These are phyloP conservation scores for Hypericum androsaemum DNA, from an alignment of 345 rosid genomes.

Conservation along the genomic window DNA sequence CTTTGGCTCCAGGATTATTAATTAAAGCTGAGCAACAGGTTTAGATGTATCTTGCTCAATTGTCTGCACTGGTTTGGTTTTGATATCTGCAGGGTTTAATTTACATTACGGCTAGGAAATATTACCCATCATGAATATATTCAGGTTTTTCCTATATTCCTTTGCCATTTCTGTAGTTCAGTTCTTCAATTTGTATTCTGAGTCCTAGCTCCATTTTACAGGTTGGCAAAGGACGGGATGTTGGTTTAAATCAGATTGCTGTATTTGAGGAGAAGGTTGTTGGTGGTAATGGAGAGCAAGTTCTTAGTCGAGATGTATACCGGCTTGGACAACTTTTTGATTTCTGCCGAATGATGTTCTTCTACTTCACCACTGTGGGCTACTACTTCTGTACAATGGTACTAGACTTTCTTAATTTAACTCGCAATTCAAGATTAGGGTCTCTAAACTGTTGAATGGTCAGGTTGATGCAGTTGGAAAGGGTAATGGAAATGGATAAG, in stretches of 20 bases:
- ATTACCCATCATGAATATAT: slow-evolving; percentile 97
- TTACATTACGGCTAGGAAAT: slow-evolving; percentile 97
- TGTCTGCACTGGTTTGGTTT: not conserved
- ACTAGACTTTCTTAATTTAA: slow-evolving; percentile 15
- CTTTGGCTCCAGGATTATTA: too few relatives aligned
- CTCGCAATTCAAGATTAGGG: not conserved
- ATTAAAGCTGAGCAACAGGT: too few relatives aligned
- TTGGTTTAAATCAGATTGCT: slow-evolving; percentile 97
- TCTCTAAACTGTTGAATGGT: too few relatives aligned
- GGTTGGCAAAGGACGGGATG: slow-evolving; percentile 99
- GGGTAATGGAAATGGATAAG: too few relatives aligned
- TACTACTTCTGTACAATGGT: slow-evolving; percentile 93
- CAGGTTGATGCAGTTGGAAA: too few relatives aligned
- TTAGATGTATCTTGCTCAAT: not conserved
- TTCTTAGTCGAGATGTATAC: slow-evolving; percentile 94
- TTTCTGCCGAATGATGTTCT: slow-evolving; percentile 95
- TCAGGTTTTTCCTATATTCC: slow-evolving; percentile 39
- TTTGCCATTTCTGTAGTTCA: not conserved
- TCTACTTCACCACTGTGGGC: slow-evolving; percentile 93
- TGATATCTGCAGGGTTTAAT: slow-evolving; percentile 57
- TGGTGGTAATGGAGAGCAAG: slow-evolving; percentile 98
- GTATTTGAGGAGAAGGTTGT: slow-evolving; percentile 97
- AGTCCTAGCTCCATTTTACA: slow-evolving; percentile 21
- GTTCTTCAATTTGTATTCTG: not conserved
- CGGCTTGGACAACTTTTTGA: slow-evolving; percentile 98